Evolutionary conservation across 345 rosid genomes (phyloP).

Genomic region (Durio zibethinus): DNA sequence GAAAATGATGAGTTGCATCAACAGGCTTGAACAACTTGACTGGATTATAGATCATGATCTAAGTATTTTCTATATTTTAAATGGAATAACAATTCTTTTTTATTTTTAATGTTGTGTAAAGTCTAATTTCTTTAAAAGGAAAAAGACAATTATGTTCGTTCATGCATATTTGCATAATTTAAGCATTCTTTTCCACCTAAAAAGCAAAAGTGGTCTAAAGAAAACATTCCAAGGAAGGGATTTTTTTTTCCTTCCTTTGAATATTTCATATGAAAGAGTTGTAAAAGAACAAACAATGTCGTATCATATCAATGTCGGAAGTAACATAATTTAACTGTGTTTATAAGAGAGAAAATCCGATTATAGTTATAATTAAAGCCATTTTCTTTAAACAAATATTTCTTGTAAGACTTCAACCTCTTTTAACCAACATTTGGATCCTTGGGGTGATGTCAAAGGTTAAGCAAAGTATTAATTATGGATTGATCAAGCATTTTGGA

Average conservation of each 20-base stretch:
- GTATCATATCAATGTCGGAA: background rate
- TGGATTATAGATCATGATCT: too few species aligned
- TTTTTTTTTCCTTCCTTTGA: background rate
- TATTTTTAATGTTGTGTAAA: background rate
- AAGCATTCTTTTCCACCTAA: background rate
- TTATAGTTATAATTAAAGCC: background rate
- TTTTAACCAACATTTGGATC: background rate
- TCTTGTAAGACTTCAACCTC: background rate
- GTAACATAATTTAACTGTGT: background rate
- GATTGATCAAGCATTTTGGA: background rate
- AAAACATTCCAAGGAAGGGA: conserved; percentile 13
- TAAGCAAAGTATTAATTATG: background rate
- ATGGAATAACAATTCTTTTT: background rate
- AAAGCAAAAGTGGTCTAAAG: background rate
- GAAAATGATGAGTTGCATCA: too few species aligned
- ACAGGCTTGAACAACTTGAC: too few species aligned
- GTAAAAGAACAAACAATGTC: background rate
- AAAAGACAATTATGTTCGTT: background rate
- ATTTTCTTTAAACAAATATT: background rate
- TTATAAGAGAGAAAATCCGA: background rate
- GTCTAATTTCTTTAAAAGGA: background rate
- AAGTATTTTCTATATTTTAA: too few species aligned
- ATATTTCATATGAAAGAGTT: background rate
- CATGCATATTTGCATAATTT: background rate
- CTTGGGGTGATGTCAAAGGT: background rate